These are phyloP conservation scores for Saccharomycopsis selenospora DNA, from an alignment of 805 yeast species.

Conservation along the genomic window DNA sequence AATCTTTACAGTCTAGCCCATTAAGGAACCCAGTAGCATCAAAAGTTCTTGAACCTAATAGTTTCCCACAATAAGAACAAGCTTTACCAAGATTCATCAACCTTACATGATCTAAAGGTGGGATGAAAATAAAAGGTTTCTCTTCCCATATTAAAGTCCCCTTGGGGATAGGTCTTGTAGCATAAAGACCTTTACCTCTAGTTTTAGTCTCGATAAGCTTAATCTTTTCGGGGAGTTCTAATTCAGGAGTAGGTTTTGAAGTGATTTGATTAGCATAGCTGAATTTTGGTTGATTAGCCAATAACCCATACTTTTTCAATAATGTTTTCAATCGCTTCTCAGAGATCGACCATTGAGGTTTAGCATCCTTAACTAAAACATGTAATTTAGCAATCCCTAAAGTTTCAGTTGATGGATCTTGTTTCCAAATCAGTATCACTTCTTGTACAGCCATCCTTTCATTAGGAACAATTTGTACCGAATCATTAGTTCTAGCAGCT, in stretches of 20 bases:
- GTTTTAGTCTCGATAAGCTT: conserved; percentile 41
- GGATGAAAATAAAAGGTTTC: conserved; percentile 51
- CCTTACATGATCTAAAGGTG: conserved; percentile 59
- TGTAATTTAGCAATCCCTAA: conserved; percentile 50
- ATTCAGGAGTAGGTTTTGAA: conserved; percentile 42
- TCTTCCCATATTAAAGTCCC: conserved; percentile 60
- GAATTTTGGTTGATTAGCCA: conserved; percentile 35
- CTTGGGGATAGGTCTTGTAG: conserved; percentile 38
- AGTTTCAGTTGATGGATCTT: conserved; percentile 55
- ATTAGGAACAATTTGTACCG: conserved; percentile 37
- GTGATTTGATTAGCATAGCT: conserved; percentile 49
- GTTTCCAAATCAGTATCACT: conserved; percentile 60
- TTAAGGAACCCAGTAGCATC: conserved; percentile 24
- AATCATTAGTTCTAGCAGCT: conserved; percentile 3
- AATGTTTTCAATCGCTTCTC: conserved; percentile 48
- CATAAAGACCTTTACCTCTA: conserved; percentile 56
- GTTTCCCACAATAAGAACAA: conserved; percentile 65
- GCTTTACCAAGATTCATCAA: conserved; percentile 56
- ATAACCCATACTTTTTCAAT: conserved; percentile 50
- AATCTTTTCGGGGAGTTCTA: conserved; percentile 34
- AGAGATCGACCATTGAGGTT: conserved; percentile 58
- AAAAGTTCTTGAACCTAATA: conserved; percentile 31
- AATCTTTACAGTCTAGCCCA: conserved; percentile 59
- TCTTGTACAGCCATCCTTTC: conserved; percentile 52
- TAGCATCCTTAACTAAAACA: conserved; percentile 39